Evolutionary conservation across 495 filamentous ascomycete species (phyloP).

Genomic region (Penicillium canescens): DNA sequence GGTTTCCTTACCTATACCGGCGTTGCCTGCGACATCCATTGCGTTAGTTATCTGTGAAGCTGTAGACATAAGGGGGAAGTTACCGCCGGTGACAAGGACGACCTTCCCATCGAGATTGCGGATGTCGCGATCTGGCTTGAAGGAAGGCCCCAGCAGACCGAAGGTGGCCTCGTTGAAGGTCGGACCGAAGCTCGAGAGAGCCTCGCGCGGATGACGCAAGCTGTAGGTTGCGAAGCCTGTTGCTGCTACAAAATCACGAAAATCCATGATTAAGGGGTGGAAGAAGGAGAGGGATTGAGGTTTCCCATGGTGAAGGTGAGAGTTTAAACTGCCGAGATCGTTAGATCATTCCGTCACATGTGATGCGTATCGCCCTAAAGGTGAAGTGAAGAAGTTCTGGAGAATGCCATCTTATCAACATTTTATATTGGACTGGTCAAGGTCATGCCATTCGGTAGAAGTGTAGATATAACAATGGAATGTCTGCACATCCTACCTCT

Average conservation of each 20-base stretch:
- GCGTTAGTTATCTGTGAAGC: not conserved
- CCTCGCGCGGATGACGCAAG: constrained; percentile 37
- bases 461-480: not conserved
- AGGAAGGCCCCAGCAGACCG: constrained; percentile 40
- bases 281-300: not conserved
- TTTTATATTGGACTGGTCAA: not conserved
- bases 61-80: not conserved
- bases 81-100: constrained; percentile 64
- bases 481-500: too few species aligned
- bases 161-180: constrained; percentile 42
- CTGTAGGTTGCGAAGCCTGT: constrained; percentile 21
- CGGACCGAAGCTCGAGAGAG: constrained; percentile 35
- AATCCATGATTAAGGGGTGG: constrained; percentile 11
- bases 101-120: constrained; percentile 56
- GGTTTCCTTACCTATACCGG: constrained; percentile 66
- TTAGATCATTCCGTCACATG: not conserved
- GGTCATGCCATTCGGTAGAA: not conserved
- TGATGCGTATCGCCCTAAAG: not conserved
- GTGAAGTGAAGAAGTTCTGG: not conserved
- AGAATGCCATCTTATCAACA: not conserved
- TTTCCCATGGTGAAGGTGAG: not conserved
- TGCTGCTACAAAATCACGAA: constrained; percentile 18
- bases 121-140: constrained; percentile 58
- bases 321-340: too few species aligned
- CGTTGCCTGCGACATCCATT: constrained; percentile 49